These are phyloP conservation scores for Saccharomycopsis olivae DNA, from an alignment of 805 yeast genomes.

Conservation along the genomic window DNA sequence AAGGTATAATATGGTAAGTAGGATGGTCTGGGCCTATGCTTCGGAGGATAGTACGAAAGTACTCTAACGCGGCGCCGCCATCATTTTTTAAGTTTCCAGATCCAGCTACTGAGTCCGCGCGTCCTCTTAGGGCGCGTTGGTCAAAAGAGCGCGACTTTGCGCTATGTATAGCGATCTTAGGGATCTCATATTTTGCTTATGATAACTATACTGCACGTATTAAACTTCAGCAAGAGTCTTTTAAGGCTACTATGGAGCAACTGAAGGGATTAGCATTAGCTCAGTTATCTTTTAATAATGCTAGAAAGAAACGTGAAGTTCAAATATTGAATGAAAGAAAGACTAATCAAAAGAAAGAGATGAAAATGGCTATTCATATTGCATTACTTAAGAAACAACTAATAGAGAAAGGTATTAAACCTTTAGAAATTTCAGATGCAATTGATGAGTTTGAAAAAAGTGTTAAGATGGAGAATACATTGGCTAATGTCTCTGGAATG, in stretches of 20 bases:
- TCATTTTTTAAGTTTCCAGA: too few species aligned
- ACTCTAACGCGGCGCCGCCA: too few species aligned
- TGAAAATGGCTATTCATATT: constrained; percentile 56
- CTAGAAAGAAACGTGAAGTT: constrained; percentile 40
- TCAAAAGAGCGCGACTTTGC: too few species aligned
- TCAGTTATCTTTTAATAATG: constrained; percentile 39
- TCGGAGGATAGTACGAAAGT: too few species aligned
- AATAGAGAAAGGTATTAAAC: constrained; percentile 44
- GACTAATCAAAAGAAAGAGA: constrained; percentile 36
- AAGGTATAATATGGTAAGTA: too few species aligned
- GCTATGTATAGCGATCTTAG: constrained; percentile 31
- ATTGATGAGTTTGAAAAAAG: constrained; percentile 43
- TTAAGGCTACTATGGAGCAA: constrained; percentile 25
- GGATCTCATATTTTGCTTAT: constrained; percentile 38
- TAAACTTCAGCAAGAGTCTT: constrained; percentile 25
- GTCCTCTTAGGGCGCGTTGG: too few species aligned
- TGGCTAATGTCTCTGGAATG: constrained; percentile 44
- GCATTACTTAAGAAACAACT: constrained; percentile 56
- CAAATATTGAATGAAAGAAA: constrained; percentile 43
- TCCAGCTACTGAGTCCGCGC: too few species aligned
- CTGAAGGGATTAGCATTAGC: constrained; percentile 26
- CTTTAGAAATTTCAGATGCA: constrained; percentile 44
- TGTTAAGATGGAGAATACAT: constrained; percentile 47
- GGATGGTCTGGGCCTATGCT: too few species aligned
- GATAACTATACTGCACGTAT: constrained; percentile 38